Conservation (phyloP, 1,284 basidiomycete genomes). For the Xanthoconium separans region DNA sequence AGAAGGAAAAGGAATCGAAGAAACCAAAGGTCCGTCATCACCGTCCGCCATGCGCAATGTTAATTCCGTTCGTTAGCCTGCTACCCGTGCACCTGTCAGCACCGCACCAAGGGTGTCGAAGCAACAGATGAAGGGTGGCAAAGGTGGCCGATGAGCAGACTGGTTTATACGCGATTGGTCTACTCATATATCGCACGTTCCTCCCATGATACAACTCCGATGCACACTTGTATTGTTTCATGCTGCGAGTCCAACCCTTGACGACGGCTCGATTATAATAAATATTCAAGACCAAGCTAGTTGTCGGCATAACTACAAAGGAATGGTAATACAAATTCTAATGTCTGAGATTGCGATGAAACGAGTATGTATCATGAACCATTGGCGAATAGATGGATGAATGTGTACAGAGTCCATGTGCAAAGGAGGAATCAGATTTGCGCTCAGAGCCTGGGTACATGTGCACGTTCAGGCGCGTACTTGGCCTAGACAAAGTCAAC, state of each 20-base stretch:
- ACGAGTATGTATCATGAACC: slow-evolving; percentile 5
- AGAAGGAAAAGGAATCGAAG: slow-evolving; percentile 95
- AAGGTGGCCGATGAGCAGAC: slow-evolving; percentile 56
- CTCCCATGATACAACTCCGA: slow-evolving; percentile 16
- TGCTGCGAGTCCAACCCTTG: neutral
- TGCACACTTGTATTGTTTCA: slow-evolving; percentile 12
- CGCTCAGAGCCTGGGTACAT: slow-evolving; percentile 38
- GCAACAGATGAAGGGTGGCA: slow-evolving; percentile 93
- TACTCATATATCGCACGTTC: slow-evolving; percentile 27
- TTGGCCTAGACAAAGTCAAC: slow-evolving; percentile 42
- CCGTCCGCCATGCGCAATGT: neutral
- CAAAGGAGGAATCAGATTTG: neutral
- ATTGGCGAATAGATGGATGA: slow-evolving; percentile 4
- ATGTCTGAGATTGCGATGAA: slow-evolving; percentile 10
- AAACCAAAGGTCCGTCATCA: slow-evolving; percentile 75
- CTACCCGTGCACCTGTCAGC: slow-evolving; percentile 45
- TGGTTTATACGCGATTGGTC: neutral
- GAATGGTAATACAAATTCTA: slow-evolving; percentile 21
- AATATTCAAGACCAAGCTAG: neutral
- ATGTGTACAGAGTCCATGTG: slow-evolving; percentile 7
- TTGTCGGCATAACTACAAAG: slow-evolving; percentile 3
- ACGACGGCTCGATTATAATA: neutral
- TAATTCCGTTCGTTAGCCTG: slow-evolving; percentile 35
- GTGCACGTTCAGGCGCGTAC: slow-evolving; percentile 47
- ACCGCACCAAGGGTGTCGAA: slow-evolving; percentile 87